A percentile compares a stretch with the other conserved stretches of the same genome.
Conservation (phyloP, 2,329 filamentous ascomycete genomes). For the Fragosphaeria purpurea region DNA sequence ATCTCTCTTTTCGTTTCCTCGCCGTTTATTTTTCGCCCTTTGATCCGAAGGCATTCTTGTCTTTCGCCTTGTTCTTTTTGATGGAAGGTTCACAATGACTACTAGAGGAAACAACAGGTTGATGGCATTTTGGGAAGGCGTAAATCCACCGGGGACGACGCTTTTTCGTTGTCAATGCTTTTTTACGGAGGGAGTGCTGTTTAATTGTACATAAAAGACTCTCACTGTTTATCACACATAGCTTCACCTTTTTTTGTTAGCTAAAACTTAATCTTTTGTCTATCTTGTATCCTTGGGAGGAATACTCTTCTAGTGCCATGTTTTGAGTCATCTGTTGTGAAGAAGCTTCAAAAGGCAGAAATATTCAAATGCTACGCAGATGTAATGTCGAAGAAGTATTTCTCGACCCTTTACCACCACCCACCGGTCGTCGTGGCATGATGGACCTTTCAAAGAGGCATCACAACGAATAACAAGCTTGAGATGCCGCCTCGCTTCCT, state of each 20-base stretch:
- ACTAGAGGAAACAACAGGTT: background rate
- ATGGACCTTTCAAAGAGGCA: too few relatives aligned
- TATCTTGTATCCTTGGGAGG: too few relatives aligned
- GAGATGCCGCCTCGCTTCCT: too few relatives aligned
- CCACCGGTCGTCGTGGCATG: too few relatives aligned
- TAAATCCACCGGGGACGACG: background rate
- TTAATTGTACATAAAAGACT: background rate
- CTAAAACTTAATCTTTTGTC: background rate
- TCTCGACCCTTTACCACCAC: too few relatives aligned
- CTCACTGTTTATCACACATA: background rate
- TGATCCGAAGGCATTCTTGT: background rate
- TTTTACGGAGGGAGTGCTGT: background rate
- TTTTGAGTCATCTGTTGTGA: too few relatives aligned
- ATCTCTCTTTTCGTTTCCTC: background rate
- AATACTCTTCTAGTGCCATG: too few relatives aligned
- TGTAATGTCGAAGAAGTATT: too few relatives aligned
- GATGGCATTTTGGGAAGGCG: conserved; percentile 3
- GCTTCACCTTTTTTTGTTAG: background rate
- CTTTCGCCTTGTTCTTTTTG: background rate
- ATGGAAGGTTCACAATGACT: background rate
- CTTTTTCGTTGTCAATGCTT: background rate
- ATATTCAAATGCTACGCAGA: too few relatives aligned
- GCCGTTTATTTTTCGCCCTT: background rate
- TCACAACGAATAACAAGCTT: too few relatives aligned
- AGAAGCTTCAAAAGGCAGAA: too few relatives aligned